Conservation (phyloP, 306 rosid species). For the Sechiopsis laciniata region DNA sequence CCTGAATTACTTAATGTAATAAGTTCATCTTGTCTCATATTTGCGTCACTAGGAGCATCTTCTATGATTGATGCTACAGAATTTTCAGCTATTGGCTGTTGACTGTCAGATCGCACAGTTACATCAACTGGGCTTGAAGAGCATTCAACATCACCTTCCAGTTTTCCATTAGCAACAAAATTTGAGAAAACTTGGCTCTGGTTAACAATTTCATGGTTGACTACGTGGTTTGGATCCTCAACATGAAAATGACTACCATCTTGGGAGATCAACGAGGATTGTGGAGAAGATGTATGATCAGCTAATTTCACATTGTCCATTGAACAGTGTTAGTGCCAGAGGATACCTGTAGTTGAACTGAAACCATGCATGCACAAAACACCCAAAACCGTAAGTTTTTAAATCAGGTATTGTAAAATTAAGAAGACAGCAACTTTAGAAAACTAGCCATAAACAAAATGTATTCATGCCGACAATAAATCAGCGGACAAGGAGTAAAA, state of each 20-base stretch:
- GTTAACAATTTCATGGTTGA: slow-evolving; percentile 11
- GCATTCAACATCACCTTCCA: slow-evolving; percentile 4
- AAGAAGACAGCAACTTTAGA: neutral
- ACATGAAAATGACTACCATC: neutral
- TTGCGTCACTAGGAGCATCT: neutral
- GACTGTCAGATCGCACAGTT: neutral
- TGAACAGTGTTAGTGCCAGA: neutral
- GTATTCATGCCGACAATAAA: neutral
- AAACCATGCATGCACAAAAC: neutral
- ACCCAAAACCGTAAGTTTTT: neutral
- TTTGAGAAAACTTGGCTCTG: slow-evolving; percentile 7
- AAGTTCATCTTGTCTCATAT: slow-evolving; percentile 1
- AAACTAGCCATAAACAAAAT: slow-evolving; percentile 9
- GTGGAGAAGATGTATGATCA: slow-evolving; percentile 20
- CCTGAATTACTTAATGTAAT: neutral
- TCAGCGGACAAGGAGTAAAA: neutral
- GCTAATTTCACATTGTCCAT: slow-evolving; percentile 24
- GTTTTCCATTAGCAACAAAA: slow-evolving; percentile 5
- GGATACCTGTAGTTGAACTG: neutral
- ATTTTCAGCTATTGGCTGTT: neutral
- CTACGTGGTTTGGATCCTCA: neutral
- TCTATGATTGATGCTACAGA: neutral
- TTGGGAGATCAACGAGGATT: slow-evolving; percentile 2
- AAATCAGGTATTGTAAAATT: neutral
- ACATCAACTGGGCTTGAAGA: slow-evolving; percentile 8